Evolutionary conservation across 148 eudicot species (phyloP).

Genomic region (Cornus kousa): DNA sequence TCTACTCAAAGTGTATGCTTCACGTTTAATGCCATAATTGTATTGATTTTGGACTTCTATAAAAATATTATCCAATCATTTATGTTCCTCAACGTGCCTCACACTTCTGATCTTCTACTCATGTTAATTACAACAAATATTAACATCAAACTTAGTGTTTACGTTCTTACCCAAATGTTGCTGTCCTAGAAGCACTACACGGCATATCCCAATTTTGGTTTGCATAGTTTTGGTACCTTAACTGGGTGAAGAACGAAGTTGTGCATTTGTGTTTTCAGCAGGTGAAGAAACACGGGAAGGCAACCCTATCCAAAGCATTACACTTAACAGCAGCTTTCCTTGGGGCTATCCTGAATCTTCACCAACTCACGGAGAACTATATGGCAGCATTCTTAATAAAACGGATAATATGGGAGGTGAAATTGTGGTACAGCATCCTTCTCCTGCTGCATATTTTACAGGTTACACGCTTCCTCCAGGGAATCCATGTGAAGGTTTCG

Average conservation of each 20-base stretch:
- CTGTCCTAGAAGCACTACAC: neutral
- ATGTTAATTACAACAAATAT: neutral
- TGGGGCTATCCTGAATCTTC: conserved; percentile 17
- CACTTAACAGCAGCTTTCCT: conserved; percentile 29
- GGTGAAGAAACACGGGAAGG: conserved; percentile 59
- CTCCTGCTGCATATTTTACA: conserved; percentile 53
- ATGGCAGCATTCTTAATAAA: neutral
- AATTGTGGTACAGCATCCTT: conserved; percentile 11
- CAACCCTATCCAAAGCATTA: conserved; percentile 33
- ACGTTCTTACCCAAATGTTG: neutral
- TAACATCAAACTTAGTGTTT: neutral
- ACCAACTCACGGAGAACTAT: conserved; percentile 13
- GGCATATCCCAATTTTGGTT: neutral
- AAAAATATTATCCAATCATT: neutral
- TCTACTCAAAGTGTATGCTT: conserved; percentile 2
- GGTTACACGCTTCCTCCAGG: conserved; percentile 95
- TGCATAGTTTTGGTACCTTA: neutral
- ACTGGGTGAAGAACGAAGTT: conserved; percentile 7
- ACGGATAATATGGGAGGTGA: neutral
- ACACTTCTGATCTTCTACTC: neutral
- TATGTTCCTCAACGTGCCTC: neutral
- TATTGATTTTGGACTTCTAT: neutral
- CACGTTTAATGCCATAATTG: neutral
- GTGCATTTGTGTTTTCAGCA: conserved; percentile 20
- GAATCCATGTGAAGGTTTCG: conserved; percentile 85